Evolutionary conservation across 1,139 yeast species (phyloP).

Genomic region (Candida sp.): DNA sequence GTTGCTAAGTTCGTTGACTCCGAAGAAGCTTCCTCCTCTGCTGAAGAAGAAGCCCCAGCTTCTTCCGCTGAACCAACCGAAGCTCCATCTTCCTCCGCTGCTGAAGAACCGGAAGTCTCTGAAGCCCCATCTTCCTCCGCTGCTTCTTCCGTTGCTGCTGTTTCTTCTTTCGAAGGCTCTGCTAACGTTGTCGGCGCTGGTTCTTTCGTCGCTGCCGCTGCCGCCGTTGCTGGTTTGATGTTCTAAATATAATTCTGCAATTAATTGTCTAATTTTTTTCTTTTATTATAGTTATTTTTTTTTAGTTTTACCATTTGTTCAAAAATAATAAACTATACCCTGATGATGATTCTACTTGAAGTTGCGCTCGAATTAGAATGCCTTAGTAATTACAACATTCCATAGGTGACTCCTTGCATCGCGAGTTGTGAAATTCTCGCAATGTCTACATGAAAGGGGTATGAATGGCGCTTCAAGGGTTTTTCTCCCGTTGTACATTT

Average conservation of each 20-base stretch:
- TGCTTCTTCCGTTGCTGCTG: background rate
- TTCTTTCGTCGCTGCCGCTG: slow-evolving; percentile 8
- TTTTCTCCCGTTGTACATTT: too few species aligned
- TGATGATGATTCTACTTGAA: too few species aligned
- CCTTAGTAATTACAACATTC: too few species aligned
- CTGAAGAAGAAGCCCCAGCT: background rate
- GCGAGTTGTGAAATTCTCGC: too few species aligned
- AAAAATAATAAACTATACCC: too few species aligned
- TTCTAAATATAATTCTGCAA: background rate
- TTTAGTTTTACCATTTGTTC: background rate
- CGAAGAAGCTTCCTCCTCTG: background rate
- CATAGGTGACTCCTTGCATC: too few species aligned
- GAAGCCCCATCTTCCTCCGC: slow-evolving; percentile 4
- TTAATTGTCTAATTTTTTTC: too few species aligned
- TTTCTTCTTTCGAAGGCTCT: slow-evolving; percentile 8
- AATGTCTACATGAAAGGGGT: too few species aligned
- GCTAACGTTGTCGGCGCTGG: slow-evolving; percentile 7
- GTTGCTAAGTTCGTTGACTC: slow-evolving; percentile 11
- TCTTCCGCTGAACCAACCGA: background rate
- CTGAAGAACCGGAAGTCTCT: background rate
- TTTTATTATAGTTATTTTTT: background rate
- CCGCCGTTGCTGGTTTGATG: slow-evolving; percentile 9
- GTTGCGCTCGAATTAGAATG: too few species aligned
- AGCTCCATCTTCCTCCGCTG: background rate
- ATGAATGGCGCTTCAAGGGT: too few species aligned